Conservation (phyloP, 352 stramenopile genomes). For the Chrysophaeum taylorii region DNA sequence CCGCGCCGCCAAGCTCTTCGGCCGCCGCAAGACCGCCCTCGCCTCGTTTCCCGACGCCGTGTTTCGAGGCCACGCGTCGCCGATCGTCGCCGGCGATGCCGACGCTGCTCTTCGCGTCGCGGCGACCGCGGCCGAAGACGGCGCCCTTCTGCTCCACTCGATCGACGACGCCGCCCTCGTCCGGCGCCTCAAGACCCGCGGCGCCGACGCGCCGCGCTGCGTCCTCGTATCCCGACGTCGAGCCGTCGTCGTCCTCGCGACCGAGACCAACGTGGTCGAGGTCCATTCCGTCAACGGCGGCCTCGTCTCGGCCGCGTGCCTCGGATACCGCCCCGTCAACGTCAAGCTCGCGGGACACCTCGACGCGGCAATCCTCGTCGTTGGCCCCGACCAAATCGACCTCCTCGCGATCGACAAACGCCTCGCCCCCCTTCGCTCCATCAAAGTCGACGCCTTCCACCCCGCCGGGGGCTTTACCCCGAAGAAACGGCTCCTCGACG, state of each 20-base stretch:
- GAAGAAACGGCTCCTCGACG: background rate
- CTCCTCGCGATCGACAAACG: background rate
- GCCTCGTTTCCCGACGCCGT: background rate
- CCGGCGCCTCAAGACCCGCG: background rate
- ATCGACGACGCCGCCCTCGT: background rate
- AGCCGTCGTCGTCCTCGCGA: background rate
- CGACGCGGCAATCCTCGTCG: background rate
- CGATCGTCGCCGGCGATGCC: background rate
- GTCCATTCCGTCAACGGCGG: background rate
- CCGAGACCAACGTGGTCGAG: background rate
- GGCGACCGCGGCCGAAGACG: background rate
- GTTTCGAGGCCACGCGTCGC: background rate
- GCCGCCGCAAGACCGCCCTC: background rate
- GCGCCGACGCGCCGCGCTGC: background rate
- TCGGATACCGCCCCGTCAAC: background rate
- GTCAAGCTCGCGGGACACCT: background rate
- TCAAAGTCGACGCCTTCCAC: too few species aligned
- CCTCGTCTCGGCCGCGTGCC: background rate
- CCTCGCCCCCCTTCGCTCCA: too few species aligned
- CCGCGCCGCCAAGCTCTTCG: background rate
- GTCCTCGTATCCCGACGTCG: background rate
- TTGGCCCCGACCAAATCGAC: background rate
- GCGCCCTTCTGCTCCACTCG: background rate
- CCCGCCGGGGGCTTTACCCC: too few species aligned
- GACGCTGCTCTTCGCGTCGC: background rate